phyloP scores from a whole-genome alignment of 2,329 filamentous ascomycete genomes.

The Thelonectria blattea region DNA sequence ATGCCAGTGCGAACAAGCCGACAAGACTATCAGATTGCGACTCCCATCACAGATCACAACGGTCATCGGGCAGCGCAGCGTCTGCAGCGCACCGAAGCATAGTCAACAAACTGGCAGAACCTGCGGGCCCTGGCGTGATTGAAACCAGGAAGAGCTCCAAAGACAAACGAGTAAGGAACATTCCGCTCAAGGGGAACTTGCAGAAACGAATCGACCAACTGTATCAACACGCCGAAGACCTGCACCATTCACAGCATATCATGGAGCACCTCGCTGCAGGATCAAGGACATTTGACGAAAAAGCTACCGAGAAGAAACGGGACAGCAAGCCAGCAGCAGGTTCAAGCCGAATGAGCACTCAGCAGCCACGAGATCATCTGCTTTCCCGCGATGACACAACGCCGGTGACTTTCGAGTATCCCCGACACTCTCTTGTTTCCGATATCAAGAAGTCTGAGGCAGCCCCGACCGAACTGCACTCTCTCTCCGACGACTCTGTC shows the following conservation, averaged over 20 bases:
- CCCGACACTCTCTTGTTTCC: conserved; percentile 21
- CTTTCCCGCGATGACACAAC: conserved; percentile 24
- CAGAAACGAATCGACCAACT: conserved; percentile 40
- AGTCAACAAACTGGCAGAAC: conserved; percentile 3
- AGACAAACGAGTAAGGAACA: neutral
- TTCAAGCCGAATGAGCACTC: neutral
- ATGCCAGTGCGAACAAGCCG: conserved; percentile 27
- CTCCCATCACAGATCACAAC: conserved; percentile 29
- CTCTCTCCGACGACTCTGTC: conserved; percentile 22
- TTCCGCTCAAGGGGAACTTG: conserved; percentile 19
- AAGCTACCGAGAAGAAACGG: conserved; percentile 7
- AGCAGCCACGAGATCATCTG: conserved; percentile 16
- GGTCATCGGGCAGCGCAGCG: conserved; percentile 30
- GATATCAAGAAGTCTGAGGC: conserved; percentile 18
- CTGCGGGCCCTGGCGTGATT: conserved; percentile 12
- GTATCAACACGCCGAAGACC: conserved; percentile 43
- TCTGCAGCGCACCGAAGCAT: conserved; percentile 33
- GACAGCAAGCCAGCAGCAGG: conserved; percentile 4
- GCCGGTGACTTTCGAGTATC: conserved; percentile 11
- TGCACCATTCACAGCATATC: conserved; percentile 44
- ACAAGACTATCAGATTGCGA: conserved; percentile 41
- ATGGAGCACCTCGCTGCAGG: conserved; percentile 43
- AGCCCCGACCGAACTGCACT: conserved; percentile 19
- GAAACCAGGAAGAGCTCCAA: conserved; percentile 15
- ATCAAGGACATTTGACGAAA: conserved; percentile 8